Conservation (phyloP, 495 filamentous ascomycete genomes). For the Tetracladium setigerum region DNA sequence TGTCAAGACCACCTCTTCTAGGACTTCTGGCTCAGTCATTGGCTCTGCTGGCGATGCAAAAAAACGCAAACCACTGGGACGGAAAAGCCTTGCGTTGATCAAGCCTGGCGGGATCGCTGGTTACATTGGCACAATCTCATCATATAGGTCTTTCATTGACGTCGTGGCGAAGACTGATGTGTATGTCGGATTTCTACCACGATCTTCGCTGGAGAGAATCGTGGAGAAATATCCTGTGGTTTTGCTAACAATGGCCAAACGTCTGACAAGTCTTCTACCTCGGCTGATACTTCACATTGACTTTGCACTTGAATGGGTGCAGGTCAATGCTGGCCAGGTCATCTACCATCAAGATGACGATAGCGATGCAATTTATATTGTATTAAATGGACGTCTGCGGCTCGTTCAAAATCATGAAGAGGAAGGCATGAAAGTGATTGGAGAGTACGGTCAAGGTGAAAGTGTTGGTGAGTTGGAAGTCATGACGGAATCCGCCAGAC, state of each 20-base stretch:
- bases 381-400: constrained; percentile 83
- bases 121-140: constrained; percentile 88
- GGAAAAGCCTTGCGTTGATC: constrained; percentile 80
- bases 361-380: constrained; percentile 97
- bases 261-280: constrained; percentile 81
- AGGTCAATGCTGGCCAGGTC: constrained; percentile 89
- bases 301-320: constrained; percentile 96
- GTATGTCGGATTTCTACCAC: constrained; percentile 91
- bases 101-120: constrained; percentile 94
- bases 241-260: constrained; percentile 88
- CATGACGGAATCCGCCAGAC: constrained; percentile 84
- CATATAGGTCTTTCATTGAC: constrained; percentile 92
- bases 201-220: constrained; percentile 79
- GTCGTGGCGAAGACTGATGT: constrained; percentile 97
- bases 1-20: constrained; percentile 41
- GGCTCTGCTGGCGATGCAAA: constrained; percentile 27
- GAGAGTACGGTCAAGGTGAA: constrained; percentile 94
- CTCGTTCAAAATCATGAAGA: constrained; percentile 70
- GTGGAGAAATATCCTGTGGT: constrained; percentile 90
- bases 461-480: constrained; percentile 97
- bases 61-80: constrained; percentile 38
- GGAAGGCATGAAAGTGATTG: constrained; percentile 79
- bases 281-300: constrained; percentile 94
- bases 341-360: constrained; percentile 92
- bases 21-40: constrained; percentile 34